Conservation (phyloP, 2,329 filamentous ascomycete species). For the Coleophoma cylindrospora region DNA sequence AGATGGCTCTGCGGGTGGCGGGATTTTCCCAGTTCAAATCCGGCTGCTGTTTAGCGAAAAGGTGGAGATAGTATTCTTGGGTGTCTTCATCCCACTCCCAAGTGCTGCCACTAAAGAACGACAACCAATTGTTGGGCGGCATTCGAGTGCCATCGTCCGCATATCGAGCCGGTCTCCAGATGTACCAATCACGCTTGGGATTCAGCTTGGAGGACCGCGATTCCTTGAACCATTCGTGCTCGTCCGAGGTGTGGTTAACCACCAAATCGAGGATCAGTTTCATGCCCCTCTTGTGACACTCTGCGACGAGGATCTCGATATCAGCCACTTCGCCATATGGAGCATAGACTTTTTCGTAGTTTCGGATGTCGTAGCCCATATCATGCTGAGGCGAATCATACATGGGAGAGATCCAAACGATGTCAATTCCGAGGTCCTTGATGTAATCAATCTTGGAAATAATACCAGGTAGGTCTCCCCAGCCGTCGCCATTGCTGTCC, state of each 20-base stretch:
- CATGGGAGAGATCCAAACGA: constrained; percentile 64
- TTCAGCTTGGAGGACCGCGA: constrained; percentile 43
- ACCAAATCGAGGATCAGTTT: constrained; percentile 71
- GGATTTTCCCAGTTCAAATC: constrained; percentile 83
- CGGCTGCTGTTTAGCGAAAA: constrained; percentile 72
- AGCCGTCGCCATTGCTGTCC: constrained; percentile 52
- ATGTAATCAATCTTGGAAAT: constrained; percentile 58
- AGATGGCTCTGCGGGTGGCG: constrained; percentile 62
- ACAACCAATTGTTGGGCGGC: constrained; percentile 71
- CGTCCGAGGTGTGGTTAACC: constrained; percentile 70
- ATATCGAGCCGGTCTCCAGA: constrained; percentile 55
- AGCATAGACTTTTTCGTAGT: constrained; percentile 61
- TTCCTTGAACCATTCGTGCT: constrained; percentile 62
- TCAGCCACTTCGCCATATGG: constrained; percentile 64
- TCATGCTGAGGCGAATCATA: constrained; percentile 60
- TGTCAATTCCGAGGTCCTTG: constrained; percentile 53
- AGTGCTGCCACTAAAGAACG: constrained; percentile 53
- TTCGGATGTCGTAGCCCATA: constrained; percentile 66
- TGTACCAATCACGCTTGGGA: constrained; percentile 57
- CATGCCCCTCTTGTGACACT: constrained; percentile 59
- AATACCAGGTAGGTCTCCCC: constrained; percentile 58
- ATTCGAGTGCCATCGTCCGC: constrained; percentile 52
- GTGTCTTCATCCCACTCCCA: constrained; percentile 73
- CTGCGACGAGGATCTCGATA: constrained; percentile 55
- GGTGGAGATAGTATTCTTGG: constrained; percentile 69